Percentiles rank a stretch among this genome's conserved stretches.
These are phyloP conservation scores for Paulinella micropora DNA, from an alignment of 78 protist species.

Conservation along the genomic window DNA sequence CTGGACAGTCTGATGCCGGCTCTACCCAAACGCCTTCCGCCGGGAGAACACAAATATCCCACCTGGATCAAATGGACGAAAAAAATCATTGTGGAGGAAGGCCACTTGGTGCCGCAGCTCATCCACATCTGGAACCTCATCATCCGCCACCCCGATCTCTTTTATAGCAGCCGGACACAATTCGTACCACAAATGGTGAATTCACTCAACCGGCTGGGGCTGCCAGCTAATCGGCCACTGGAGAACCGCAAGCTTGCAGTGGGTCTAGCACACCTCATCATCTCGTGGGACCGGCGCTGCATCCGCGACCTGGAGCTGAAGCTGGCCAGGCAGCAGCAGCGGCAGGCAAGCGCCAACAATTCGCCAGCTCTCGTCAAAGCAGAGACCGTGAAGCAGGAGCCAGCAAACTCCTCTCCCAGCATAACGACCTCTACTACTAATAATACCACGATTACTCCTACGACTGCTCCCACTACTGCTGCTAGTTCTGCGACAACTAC, in stretches of 20 bases:
- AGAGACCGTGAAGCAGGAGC: background rate
- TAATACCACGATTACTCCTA: too few species aligned
- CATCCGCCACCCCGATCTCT: conserved; percentile 58
- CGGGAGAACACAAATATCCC: conserved; percentile 24
- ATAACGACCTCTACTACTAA: too few species aligned
- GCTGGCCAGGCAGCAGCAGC: too few species aligned
- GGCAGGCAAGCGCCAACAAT: too few species aligned
- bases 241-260: conserved; percentile 65
- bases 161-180: conserved; percentile 52
- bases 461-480: too few species aligned
- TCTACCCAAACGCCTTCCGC: conserved; percentile 43
- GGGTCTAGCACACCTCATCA: conserved; percentile 58
- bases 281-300: conserved; percentile 52
- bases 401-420: background rate
- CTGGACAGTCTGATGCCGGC: conserved; percentile 63
- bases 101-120: conserved; percentile 62
- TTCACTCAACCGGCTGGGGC: conserved; percentile 55
- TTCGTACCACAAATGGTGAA: conserved; percentile 72
- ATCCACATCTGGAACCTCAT: conserved; percentile 69
- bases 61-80: conserved; percentile 70
- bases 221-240: conserved; percentile 11
- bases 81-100: conserved; percentile 73
- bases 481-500: too few species aligned
- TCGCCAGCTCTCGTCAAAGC: too few species aligned
- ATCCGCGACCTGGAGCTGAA: background rate